phyloP scores from a whole-genome alignment of 495 filamentous ascomycete genomes.

The Parathielavia appendiculata region DNA sequence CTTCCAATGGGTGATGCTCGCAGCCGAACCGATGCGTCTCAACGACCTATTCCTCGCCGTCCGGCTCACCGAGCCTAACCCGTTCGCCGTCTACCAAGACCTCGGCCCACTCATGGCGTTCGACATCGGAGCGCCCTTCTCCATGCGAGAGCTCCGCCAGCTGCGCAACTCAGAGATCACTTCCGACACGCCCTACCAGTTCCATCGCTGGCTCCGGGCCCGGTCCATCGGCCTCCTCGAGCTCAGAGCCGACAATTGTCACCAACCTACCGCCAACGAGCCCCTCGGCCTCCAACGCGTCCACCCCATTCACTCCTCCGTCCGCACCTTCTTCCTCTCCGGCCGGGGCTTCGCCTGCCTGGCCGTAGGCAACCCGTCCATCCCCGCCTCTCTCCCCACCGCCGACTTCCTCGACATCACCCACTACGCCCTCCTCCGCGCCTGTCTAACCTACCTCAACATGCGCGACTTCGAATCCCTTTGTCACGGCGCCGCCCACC shows the following conservation, averaged over 20 bases:
- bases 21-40: conserved; percentile 34
- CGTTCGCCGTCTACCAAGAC: conserved; percentile 16
- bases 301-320: conserved; percentile 33
- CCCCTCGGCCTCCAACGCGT: conserved; percentile 34
- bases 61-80: conserved; percentile 25
- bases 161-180: conserved; percentile 30
- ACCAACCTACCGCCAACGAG: conserved; percentile 18
- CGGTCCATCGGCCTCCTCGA: conserved; percentile 38
- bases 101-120: conserved; percentile 28
- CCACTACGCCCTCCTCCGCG: conserved; percentile 34
- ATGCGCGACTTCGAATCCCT: conserved; percentile 35
- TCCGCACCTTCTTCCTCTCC: conserved; percentile 35
- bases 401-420: conserved; percentile 29
- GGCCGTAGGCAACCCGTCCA: conserved; percentile 12
- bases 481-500: conserved; percentile 13
- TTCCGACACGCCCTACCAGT: conserved; percentile 34
- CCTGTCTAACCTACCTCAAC: conserved; percentile 35
- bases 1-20: conserved; percentile 39
- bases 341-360: conserved; percentile 34
- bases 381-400: conserved; percentile 11
- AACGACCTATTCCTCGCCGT: conserved; percentile 36
- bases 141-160: conserved; percentile 32
- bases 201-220: conserved; percentile 34
- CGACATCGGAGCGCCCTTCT: conserved; percentile 25
- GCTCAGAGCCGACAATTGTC: conserved; percentile 22